Percentiles rank a stretch among this genome's conserved stretches.
Evolutionary conservation across 1,284 basidiomycete genomes (phyloP).

Genomic region (Sporisorium graminicola): DNA sequence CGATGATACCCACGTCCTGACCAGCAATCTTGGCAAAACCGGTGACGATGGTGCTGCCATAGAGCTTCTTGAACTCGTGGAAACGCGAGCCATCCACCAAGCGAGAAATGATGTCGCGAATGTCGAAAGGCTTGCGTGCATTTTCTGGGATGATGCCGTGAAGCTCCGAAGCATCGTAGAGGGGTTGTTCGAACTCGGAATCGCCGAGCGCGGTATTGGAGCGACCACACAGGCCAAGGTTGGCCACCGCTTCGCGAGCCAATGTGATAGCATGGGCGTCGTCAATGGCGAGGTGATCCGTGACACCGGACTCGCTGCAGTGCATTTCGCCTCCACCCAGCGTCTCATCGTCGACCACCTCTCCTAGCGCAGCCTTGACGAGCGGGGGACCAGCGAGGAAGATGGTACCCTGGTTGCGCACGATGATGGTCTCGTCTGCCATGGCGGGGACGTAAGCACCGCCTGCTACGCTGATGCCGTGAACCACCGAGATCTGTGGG

Average conservation of each 20-base stretch:
- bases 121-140: conserved; percentile 87
- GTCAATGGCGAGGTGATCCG: conserved; percentile 88
- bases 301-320: conserved; percentile 90
- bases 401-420: conserved; percentile 90
- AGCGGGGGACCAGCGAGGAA: conserved; percentile 96
- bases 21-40: conserved; percentile 73
- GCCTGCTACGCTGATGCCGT: conserved; percentile 90
- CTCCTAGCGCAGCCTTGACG: conserved; percentile 94
- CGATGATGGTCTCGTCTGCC: conserved; percentile 91
- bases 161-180: conserved; percentile 84
- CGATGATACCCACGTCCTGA: conserved; percentile 76
- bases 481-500: conserved; percentile 91
- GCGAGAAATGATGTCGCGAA: conserved; percentile 91
- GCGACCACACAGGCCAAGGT: conserved; percentile 73
- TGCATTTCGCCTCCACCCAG: conserved; percentile 92
- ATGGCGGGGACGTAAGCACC: conserved; percentile 95
- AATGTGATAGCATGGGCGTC: conserved; percentile 90
- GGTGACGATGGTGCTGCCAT: conserved; percentile 88
- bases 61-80: conserved; percentile 95
- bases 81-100: conserved; percentile 91
- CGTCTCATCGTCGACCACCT: conserved; percentile 89
- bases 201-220: conserved; percentile 20
- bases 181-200: conserved; percentile 77
- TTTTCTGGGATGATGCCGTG: conserved; percentile 93
- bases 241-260: conserved; percentile 83